phyloP scores from a whole-genome alignment of 2,329 filamentous ascomycete species.

The Colletotrichum destructivum region DNA sequence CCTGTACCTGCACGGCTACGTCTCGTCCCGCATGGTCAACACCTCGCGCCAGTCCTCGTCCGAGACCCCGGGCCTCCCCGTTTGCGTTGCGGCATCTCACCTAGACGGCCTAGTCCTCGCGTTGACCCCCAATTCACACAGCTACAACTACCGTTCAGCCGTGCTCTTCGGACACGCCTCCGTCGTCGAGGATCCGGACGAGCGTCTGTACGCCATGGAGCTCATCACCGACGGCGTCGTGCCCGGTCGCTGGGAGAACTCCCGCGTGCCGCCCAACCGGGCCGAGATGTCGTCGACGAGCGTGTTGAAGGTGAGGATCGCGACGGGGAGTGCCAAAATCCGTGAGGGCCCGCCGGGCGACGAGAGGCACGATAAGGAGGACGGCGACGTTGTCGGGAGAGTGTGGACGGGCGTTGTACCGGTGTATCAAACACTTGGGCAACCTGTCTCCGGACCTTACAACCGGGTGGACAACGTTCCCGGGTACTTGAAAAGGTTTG shows the following conservation, averaged over 20 bases:
- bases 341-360: slow-evolving; percentile 75
- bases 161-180: slow-evolving; percentile 82
- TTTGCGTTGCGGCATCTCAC: slow-evolving; percentile 81
- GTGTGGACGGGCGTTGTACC: slow-evolving; percentile 74
- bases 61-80: slow-evolving; percentile 70
- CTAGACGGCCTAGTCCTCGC: slow-evolving; percentile 86
- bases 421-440: slow-evolving; percentile 74
- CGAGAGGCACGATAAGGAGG: slow-evolving; percentile 63
- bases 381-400: slow-evolving; percentile 56
- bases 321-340: slow-evolving; percentile 82
- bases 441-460: slow-evolving; percentile 72
- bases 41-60: slow-evolving; percentile 57
- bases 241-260: slow-evolving; percentile 77
- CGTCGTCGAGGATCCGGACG: slow-evolving; percentile 75
- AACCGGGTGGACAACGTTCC: slow-evolving; percentile 75
- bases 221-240: slow-evolving; percentile 84
- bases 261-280: slow-evolving; percentile 78
- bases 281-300: slow-evolving; percentile 83
- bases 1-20: slow-evolving; percentile 88
- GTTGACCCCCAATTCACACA: slow-evolving; percentile 85
- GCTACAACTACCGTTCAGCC: slow-evolving; percentile 89
- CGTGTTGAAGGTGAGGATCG: slow-evolving; percentile 78
- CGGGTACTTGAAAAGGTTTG: slow-evolving; percentile 68
- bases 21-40: slow-evolving; percentile 83
- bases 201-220: slow-evolving; percentile 85